A percentile compares a stretch with the other conserved stretches of the same genome.
Conservation (phyloP, 306 rosid species). For the Sechiopsis laciniata region DNA sequence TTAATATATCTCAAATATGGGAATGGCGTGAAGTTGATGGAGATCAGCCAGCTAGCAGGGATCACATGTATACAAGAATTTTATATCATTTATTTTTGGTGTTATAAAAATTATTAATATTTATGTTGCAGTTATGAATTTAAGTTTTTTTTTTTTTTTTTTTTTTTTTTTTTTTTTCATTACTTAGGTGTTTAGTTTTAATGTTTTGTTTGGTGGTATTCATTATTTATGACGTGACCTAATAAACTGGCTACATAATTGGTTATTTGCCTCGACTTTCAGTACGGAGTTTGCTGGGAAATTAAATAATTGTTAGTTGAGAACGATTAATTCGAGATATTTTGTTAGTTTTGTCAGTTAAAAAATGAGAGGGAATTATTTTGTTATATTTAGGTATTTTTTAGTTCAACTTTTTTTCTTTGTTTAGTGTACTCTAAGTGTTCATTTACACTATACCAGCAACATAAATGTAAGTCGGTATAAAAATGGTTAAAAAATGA, state of each 20-base stretch:
- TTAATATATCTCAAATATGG: not conserved
- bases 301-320: not conserved
- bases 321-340: not conserved
- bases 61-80: not conserved
- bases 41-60: not conserved
- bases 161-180: no score
- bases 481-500: no score
- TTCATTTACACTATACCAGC: no score
- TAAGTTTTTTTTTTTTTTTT: no score
- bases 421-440: no score
- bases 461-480: no score
- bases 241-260: conserved; percentile 4
- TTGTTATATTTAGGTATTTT: no score
- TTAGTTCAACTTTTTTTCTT: no score
- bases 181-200: not conserved
- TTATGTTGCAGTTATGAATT: not conserved
- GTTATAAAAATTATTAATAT: not conserved
- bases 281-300: not conserved
- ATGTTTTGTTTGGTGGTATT: not conserved
- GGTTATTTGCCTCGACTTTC: not conserved
- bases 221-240: not conserved
- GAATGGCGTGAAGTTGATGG: not conserved
- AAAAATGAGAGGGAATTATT: not conserved
- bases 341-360: not conserved
- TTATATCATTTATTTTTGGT: not conserved